Evolutionary conservation across 495 filamentous ascomycete genomes (phyloP), one percentile per base, ranked within the genome.

Genomic region (Talaromyces nanjingensis): DNA sequence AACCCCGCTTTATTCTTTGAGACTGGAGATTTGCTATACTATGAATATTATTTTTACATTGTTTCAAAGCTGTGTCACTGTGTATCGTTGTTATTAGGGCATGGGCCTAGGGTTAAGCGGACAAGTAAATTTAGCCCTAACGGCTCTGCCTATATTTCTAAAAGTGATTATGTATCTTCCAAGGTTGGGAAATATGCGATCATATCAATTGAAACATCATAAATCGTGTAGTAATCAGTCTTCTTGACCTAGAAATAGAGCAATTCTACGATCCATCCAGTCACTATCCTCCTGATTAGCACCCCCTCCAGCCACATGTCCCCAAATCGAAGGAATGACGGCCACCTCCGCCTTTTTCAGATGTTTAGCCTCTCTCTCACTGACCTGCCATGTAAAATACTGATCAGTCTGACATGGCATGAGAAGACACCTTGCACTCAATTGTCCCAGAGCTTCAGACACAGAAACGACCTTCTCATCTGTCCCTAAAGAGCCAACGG

Each of bases 301-400:
- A 2, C 84, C 85, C 2, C 83, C 82, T 63, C 82, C 81, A 20
- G 82, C 83, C 72, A 71, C 65, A 70, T 89, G 86, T 0, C 86
- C 86, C 83, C 84, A 88, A 33, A 87, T 80, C 0, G 80, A 83
- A 6, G 84, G 84, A 52, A 87, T 84, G 0, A 76, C 65, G 4
- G 73, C 73, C 62, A 84, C 66, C 59, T 79, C 66, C 14, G 83
- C 85, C 54, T 71, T 3, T 76, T 77, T 5, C 70, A 74, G 25
- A 73, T 77, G 81, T 80, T 65, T 76, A 70, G 34, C 66, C 69
- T 65, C 87, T 80, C 68, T 89, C 79, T 68, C 75, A 75, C 64
- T 83, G 0, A 82, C 84, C 58, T 88, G 83, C 69, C 85, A 83
- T 3, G 77, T 80, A 68, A 89, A 89, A 69, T 89, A 89, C 18